These are phyloP conservation scores for Flaveria bidentis DNA, from an alignment of 129 eudicot genomes.

Conservation along the genomic window DNA sequence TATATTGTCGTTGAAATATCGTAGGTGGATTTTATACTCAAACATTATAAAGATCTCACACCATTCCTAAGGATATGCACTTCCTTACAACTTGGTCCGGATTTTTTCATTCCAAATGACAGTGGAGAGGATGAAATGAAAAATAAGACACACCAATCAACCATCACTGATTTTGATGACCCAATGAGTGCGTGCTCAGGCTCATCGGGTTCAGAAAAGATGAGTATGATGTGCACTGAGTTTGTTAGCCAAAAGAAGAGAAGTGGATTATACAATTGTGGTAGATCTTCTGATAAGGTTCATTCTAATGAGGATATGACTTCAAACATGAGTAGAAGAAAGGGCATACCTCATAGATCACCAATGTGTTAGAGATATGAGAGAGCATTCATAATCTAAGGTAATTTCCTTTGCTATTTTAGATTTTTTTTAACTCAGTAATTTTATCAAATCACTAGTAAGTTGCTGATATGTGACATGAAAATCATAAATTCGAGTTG, in stretches of 20 bases:
- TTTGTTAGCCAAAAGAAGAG: conserved; percentile 71
- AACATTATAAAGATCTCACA: too few species aligned
- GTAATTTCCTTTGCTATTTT: not conserved
- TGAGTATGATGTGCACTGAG: conserved; percentile 60
- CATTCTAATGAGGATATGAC: conserved; percentile 62
- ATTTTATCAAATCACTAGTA: not conserved
- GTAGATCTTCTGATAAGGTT: conserved; percentile 54
- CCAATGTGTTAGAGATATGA: conserved; percentile 62
- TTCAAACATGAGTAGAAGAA: conserved; percentile 83
- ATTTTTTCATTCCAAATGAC: too few species aligned
- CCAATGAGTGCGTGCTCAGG: conserved; percentile 60
- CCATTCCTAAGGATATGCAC: too few species aligned
- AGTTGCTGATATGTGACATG: too few species aligned
- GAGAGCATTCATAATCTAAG: conserved; percentile 23
- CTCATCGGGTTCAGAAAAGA: conserved; percentile 77
- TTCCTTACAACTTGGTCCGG: too few species aligned
- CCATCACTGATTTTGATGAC: conserved; percentile 64
- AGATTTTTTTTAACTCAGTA: not conserved
- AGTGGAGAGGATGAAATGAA: conserved; percentile 54
- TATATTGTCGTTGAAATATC: not conserved
- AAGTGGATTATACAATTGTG: conserved; percentile 69
- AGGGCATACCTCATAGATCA: conserved; percentile 94
- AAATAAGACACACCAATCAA: conserved; percentile 61
- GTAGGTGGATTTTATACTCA: not conserved
- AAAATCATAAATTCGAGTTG: too few species aligned